Evolutionary conservation across 345 rosid species (phyloP), one percentile per base, ranked within the genome.

Genomic region (Aurinia saxatilis): DNA sequence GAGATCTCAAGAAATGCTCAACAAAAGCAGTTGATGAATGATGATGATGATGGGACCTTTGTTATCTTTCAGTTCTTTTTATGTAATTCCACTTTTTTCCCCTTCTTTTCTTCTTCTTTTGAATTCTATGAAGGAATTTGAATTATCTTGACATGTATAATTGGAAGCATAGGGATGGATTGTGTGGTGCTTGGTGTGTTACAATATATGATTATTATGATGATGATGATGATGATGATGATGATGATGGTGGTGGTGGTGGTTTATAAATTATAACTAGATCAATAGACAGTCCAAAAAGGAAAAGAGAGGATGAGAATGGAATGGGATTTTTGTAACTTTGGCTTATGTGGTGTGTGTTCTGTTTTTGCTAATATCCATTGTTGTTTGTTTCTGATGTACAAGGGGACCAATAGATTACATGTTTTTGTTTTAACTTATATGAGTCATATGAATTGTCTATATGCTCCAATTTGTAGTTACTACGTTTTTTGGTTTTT

Each of bases 1-100:
- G 81, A 90, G 90, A 78, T 93, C 79, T 52, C 91, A 90, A 34
- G 92, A 85, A 30, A 85, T 76, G 92, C 73, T 90, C 54, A 85
- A 85, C 2, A 82, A 84, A 80, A 80, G 90, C 77, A 52, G 79
- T 58, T 84, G 81, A 81, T 18, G 48, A 57, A 51, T 36, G 79
- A 56, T 84, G 81, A 81, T 18, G 48, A 57, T 60, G 38, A 53
- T 35, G 40, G 60, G 60, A 21, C 6, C 13, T 49, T 33, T 41
- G 53, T 17, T n/a, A 17, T 39, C 57, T 70, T 70, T 71, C 52
- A 39, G 12, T 49, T 63, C 53, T 56, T 55, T 71, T 63, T 8
- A 61, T 71, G 60, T 34, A n/a, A 49, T 63, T 34, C 50, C 44
- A 47, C 58, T 21, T 70, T 61, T 61, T 4, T 11, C 8, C 37